These are phyloP conservation scores for Syncephalastrum sp. DNA, from an alignment of 371 early-diverging fungal genomes.

Conservation along the genomic window DNA sequence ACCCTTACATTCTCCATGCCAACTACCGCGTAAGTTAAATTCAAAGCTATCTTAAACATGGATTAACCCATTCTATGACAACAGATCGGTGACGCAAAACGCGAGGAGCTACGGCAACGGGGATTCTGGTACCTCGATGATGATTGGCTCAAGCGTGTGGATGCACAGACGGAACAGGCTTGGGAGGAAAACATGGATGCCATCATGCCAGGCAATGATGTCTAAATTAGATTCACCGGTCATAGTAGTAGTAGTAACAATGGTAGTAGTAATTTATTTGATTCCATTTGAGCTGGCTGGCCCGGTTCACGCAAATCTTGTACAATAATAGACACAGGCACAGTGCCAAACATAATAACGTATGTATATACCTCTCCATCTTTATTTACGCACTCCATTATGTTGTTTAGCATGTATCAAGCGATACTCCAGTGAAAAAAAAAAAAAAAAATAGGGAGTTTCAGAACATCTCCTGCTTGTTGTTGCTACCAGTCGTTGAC, in stretches of 20 bases:
- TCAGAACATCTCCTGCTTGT: too few species aligned
- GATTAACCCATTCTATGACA: not conserved
- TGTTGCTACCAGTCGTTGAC: constrained; percentile 60
- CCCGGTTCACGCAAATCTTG: too few species aligned
- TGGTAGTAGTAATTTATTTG: not conserved
- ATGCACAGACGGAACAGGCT: constrained; percentile 11
- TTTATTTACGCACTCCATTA: too few species aligned
- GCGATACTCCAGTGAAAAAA: too few species aligned
- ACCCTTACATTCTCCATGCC: constrained; percentile 30
- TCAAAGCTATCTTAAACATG: not conserved
- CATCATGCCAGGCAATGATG: constrained; percentile 8
- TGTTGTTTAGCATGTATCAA: too few species aligned
- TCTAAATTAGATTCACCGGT: not conserved
- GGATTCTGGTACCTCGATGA: constrained; percentile 33
- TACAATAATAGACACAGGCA: too few species aligned
- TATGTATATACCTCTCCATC: too few species aligned
- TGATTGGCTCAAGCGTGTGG: constrained; percentile 16
- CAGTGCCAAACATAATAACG: too few species aligned
- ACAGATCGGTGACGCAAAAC: constrained; percentile 50
- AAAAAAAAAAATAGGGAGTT: too few species aligned
- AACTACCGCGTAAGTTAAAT: constrained; percentile 22
- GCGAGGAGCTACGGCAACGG: constrained; percentile 19
- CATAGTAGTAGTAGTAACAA: not conserved
- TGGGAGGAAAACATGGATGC: constrained; percentile 23
- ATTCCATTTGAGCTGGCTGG: not conserved